Evolutionary conservation across 306 rosid species (phyloP), one percentile per base, ranked within the genome.

Genomic region (Hippophae gyantsensis): DNA sequence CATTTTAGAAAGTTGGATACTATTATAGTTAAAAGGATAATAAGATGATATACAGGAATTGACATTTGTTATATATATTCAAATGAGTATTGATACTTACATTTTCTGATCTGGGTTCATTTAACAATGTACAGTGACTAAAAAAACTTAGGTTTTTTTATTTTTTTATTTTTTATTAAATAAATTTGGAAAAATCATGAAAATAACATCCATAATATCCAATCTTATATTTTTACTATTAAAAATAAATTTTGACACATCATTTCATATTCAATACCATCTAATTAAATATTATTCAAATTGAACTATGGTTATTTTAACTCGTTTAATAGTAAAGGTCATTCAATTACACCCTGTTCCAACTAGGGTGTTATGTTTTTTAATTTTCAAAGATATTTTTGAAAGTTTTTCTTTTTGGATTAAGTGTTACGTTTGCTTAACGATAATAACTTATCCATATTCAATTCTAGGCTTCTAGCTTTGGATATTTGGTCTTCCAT

Each of bases 401-500:
- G 23, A 1, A 18, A 18, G 23, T 18, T 18, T 18, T 18, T 18
- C 23, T 18, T 18, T 18, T 18, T 18, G 23, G 23, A 18, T 18
- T 18, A 18, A 18, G 23, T 18, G 23, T 18, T 18, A 18, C 23
- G 23, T 18, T 18, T 18, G 1, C 1, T 18, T 18, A 18, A 18
- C 23, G 81, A 79, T 72, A 66, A 49, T 84, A 54, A 83, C 78
- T 69, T 68, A 82, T 82, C 89, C 82, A 71, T 18, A 62, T 62
- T 55, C 48, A 59, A 51, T 67, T 64, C 79, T 72, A 71, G 70
- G 64, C 67, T 76, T 72, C 45, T 58, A 46, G 57, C 23, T 18
- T 18, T 18, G 1, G 23, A 18, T 1, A 83, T 78, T 58, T 81
- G 75, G 76, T 79, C 81, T 61, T 81, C 81, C 77, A 74, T 81